Evolutionary conservation across 2,329 filamentous ascomycete species (phyloP).

Genomic region (Verruconis gallopava): DNA sequence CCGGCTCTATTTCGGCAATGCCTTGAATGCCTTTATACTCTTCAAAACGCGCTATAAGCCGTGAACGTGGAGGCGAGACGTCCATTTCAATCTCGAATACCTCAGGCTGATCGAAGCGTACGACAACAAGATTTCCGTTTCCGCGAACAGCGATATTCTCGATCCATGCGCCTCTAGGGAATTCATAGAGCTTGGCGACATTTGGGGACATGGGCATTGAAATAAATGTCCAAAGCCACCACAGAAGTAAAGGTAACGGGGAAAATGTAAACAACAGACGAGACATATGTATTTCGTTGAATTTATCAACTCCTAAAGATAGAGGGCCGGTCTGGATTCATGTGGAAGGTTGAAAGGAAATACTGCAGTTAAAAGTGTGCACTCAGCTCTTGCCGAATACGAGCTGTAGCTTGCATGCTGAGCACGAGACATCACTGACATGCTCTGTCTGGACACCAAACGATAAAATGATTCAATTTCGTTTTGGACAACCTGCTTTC

Average conservation of each 20-base stretch:
- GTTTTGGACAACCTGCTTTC: too few relatives aligned
- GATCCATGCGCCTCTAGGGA: constrained; percentile 18
- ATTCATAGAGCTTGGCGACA: constrained; percentile 15
- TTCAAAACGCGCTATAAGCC: background rate
- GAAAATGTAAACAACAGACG: background rate
- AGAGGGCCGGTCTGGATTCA: too few relatives aligned
- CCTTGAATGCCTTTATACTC: background rate
- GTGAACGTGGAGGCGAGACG: background rate
- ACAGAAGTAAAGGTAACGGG: background rate
- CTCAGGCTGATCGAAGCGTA: constrained; percentile 20
- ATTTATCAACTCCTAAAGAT: too few relatives aligned
- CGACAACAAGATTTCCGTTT: constrained; percentile 27
- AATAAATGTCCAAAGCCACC: background rate
- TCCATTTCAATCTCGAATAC: constrained; percentile 23
- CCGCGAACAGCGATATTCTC: constrained; percentile 27
- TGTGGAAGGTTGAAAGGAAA: too few relatives aligned
- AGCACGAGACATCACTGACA: too few relatives aligned
- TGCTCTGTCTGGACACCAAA: too few relatives aligned
- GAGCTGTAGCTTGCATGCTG: too few relatives aligned
- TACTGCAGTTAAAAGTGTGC: too few relatives aligned
- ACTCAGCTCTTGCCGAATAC: too few relatives aligned
- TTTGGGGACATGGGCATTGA: background rate
- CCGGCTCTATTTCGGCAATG: background rate
- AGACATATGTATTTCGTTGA: too few relatives aligned
- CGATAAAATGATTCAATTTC: too few relatives aligned